phyloP scores from a whole-genome alignment of 2,329 filamentous ascomycete genomes.

The Monosporascus sp. region DNA sequence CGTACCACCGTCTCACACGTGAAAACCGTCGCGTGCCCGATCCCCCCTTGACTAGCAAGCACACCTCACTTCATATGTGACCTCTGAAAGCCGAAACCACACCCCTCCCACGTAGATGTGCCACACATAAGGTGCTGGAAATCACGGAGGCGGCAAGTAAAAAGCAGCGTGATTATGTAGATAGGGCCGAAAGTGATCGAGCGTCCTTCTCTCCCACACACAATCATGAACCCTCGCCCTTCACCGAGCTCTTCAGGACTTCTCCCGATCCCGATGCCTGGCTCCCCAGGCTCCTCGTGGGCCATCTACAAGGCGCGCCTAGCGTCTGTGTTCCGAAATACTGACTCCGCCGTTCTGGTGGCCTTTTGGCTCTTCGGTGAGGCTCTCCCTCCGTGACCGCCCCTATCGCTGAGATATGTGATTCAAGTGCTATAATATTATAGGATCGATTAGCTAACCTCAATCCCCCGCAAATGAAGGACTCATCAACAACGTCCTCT shows the following conservation, averaged over 20 bases:
- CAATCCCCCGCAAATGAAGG: slow-evolving; percentile 43
- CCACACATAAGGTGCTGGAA: no score
- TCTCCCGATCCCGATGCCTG: slow-evolving; percentile 55
- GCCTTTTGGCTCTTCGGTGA: slow-evolving; percentile 95
- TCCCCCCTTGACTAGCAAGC: neutral
- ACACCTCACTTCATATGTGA: neutral
- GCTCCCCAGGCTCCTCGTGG: slow-evolving; percentile 62
- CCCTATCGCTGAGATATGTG: neutral
- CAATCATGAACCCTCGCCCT: neutral
- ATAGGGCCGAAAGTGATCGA: neutral
- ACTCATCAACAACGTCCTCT: slow-evolving; percentile 94
- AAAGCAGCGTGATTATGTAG: no score
- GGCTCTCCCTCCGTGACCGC: slow-evolving; percentile 6
- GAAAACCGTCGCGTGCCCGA: neutral
- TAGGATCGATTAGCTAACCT: slow-evolving; percentile 2
- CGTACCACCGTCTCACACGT: neutral
- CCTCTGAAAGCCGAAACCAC: neutral
- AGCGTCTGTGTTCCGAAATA: slow-evolving; percentile 56
- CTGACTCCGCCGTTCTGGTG: slow-evolving; percentile 64
- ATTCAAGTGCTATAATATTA: neutral
- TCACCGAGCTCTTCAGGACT: slow-evolving; percentile 27
- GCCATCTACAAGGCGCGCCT: slow-evolving; percentile 65
- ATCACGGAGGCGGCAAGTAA: no score
- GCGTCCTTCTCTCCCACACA: neutral
- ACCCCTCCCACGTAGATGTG: no score